phyloP scores from a whole-genome alignment of 2,329 filamentous ascomycete genomes.

The Byssothecium circinans region DNA sequence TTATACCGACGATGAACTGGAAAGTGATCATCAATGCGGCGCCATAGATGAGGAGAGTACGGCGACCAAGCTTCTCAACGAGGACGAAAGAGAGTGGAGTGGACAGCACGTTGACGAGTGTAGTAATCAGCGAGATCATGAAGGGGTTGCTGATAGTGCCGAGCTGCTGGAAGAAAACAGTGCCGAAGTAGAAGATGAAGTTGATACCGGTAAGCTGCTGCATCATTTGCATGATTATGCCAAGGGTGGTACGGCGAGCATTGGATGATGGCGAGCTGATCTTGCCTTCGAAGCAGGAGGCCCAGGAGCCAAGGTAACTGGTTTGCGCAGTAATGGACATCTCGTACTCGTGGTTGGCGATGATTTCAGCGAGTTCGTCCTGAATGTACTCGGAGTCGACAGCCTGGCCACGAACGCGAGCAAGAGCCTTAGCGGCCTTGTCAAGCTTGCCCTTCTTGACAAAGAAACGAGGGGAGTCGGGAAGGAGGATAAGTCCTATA shows the following conservation, averaged over 20 bases:
- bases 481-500: constrained; percentile 71
- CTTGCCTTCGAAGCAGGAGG: constrained; percentile 62
- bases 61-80: constrained; percentile 80
- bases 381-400: constrained; percentile 75
- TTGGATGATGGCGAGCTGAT: constrained; percentile 54
- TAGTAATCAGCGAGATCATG: constrained; percentile 83
- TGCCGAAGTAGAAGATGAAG: constrained; percentile 76
- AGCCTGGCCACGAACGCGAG: constrained; percentile 74
- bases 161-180: constrained; percentile 78
- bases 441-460: constrained; percentile 76
- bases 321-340: constrained; percentile 53
- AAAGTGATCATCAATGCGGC: constrained; percentile 80
- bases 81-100: constrained; percentile 85
- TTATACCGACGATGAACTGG: constrained; percentile 82
- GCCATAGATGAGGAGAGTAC: constrained; percentile 75
- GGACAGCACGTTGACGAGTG: constrained; percentile 81
- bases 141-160: constrained; percentile 73
- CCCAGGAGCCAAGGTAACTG: constrained; percentile 60
- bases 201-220: constrained; percentile 77
- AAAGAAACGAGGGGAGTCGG: constrained; percentile 84
- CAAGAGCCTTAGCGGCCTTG: constrained; percentile 64
- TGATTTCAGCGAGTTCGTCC: constrained; percentile 80
- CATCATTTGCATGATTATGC: constrained; percentile 55
- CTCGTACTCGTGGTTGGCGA: constrained; percentile 92
- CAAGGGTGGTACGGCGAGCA: constrained; percentile 51